phyloP scores from a whole-genome alignment of 2,329 filamentous ascomycete genomes.

The Trichoderma gracile region DNA sequence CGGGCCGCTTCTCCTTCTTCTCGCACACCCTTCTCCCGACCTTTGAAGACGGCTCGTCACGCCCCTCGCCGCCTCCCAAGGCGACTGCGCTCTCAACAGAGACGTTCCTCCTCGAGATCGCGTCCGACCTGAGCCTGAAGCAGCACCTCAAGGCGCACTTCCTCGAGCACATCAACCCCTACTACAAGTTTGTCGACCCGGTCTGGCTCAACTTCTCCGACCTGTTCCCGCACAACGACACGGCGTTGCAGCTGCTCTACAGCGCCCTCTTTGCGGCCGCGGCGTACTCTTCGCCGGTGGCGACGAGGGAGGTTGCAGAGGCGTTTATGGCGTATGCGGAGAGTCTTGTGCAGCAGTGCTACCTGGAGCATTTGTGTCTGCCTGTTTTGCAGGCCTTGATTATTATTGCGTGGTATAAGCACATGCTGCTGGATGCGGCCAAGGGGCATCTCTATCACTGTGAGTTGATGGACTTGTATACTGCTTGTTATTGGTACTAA shows the following conservation, averaged over 20 bases:
- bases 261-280: conserved; percentile 18
- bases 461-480: conserved; percentile 3
- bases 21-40: conserved; percentile 13
- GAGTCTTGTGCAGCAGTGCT: conserved; percentile 23
- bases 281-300: conserved; percentile 18
- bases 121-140: conserved; percentile 15
- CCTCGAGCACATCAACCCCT: conserved; percentile 13
- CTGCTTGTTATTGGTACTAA: too few relatives aligned
- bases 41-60: conserved; percentile 17
- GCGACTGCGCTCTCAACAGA: neutral
- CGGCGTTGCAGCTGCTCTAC: conserved; percentile 22
- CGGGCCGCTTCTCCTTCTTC: conserved; percentile 12
- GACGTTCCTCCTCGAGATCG: conserved; percentile 16
- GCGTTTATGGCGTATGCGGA: conserved; percentile 22
- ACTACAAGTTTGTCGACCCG: conserved; percentile 23
- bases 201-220: conserved; percentile 24
- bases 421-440: conserved; percentile 17
- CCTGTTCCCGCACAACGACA: conserved; percentile 22
- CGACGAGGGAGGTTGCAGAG: conserved; percentile 7
- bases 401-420: conserved; percentile 21
- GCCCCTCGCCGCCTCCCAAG: neutral
- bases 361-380: conserved; percentile 21
- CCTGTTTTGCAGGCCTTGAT: conserved; percentile 18
- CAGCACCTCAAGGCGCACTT: conserved; percentile 23
- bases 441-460: conserved; percentile 23